phyloP scores from a whole-genome alignment of 345 rosid genomes.

The Luvunga scandens region DNA sequence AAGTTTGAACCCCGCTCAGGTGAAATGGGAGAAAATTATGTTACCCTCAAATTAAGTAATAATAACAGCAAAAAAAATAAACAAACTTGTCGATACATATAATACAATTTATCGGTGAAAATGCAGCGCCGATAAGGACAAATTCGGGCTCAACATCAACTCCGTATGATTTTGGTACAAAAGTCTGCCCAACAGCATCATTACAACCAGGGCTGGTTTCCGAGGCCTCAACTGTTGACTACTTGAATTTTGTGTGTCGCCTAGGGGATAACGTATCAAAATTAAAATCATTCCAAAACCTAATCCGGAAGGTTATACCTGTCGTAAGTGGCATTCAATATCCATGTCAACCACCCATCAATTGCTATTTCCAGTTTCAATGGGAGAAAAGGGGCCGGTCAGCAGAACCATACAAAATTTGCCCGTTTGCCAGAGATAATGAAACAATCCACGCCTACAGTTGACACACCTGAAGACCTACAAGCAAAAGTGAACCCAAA shows the following conservation, averaged over 20 bases:
- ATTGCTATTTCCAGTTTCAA: constrained; percentile 43
- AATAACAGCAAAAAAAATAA: too few relatives aligned
- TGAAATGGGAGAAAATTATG: too few relatives aligned
- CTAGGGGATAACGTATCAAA: constrained; percentile 22
- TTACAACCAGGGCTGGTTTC: constrained; percentile 51
- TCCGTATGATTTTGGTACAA: too few relatives aligned
- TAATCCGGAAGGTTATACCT: not conserved
- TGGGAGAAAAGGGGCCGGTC: constrained; percentile 30
- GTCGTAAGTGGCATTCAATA: constrained; percentile 46
- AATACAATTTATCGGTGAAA: not conserved
- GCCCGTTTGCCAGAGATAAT: constrained; percentile 53
- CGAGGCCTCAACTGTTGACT: constrained; percentile 53
- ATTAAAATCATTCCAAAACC: too few relatives aligned
- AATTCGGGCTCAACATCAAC: constrained; percentile 34
- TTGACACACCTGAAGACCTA: constrained; percentile 33
- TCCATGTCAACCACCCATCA: constrained; percentile 67
- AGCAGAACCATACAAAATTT: constrained; percentile 42
- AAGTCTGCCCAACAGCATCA: too few relatives aligned
- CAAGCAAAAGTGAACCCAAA: not conserved
- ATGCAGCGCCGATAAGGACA: constrained; percentile 45
- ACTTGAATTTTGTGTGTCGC: constrained; percentile 66
- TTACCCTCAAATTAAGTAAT: too few relatives aligned
- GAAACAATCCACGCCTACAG: constrained; percentile 31
- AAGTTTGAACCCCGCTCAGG: too few relatives aligned
- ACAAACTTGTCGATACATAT: too few relatives aligned